These are phyloP conservation scores for Gossypium davidsonii DNA, from an alignment of 441 rosid genomes.

Conservation along the genomic window DNA sequence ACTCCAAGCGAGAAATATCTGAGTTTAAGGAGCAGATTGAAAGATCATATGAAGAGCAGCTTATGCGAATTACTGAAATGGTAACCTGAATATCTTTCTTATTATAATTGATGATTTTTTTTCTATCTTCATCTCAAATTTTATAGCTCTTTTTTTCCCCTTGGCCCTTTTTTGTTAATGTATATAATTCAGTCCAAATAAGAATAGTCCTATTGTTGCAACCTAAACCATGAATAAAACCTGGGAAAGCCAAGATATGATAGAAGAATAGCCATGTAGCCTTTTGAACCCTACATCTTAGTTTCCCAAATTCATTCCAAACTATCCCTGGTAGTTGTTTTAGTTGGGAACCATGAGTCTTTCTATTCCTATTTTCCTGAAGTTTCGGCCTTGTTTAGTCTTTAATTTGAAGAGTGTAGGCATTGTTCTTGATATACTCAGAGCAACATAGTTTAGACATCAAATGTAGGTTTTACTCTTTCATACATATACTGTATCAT, in stretches of 20 bases:
- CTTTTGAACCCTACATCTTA: neutral
- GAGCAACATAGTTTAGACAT: neutral
- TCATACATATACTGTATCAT: neutral
- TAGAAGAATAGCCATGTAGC: neutral
- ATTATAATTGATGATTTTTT: neutral
- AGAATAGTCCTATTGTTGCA: neutral
- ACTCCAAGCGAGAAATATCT: slow-evolving; percentile 47
- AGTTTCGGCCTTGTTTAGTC: neutral
- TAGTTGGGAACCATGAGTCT: neutral
- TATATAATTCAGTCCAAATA: neutral
- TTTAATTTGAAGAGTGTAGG: neutral
- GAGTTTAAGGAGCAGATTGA: slow-evolving; percentile 57
- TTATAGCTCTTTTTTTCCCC: neutral
- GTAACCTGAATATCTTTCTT: slow-evolving; percentile 27
- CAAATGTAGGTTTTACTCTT: neutral
- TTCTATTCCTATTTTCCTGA: too few species aligned
- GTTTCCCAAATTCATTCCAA: neutral
- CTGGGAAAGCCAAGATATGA: neutral
- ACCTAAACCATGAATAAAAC: neutral
- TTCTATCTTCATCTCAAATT: neutral
- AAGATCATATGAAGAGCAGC: slow-evolving; percentile 50
- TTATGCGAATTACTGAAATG: slow-evolving; percentile 62
- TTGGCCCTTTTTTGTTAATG: neutral
- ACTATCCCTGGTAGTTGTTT: neutral
- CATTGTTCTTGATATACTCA: neutral